Evolutionary conservation across 2,329 filamentous ascomycete species (phyloP).

Genomic region (Bipolaris bicolor): DNA sequence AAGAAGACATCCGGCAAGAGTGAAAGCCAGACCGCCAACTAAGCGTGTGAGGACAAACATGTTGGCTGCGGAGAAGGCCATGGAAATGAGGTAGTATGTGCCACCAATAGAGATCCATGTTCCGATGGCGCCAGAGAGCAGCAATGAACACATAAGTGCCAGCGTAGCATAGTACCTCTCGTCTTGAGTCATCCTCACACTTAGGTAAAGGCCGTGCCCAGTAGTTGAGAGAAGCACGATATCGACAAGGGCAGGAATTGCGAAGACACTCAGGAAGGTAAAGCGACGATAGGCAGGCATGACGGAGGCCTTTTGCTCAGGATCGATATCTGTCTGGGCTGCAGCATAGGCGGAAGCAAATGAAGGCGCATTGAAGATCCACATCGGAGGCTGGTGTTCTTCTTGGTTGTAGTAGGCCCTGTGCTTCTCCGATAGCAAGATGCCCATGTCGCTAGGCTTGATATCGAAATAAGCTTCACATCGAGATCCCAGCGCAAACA

Average conservation of each 20-base stretch:
- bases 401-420: constrained; percentile 50
- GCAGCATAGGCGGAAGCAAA: constrained; percentile 60
- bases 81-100: constrained; percentile 65
- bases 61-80: constrained; percentile 62
- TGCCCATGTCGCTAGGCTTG: constrained; percentile 45
- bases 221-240: constrained; percentile 64
- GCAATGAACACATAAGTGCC: constrained; percentile 64
- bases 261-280: constrained; percentile 66
- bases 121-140: constrained; percentile 66
- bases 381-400: constrained; percentile 57
- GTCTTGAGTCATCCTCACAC: constrained; percentile 59
- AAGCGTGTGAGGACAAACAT: constrained; percentile 62
- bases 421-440: constrained; percentile 47
- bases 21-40: constrained; percentile 59
- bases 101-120: constrained; percentile 69
- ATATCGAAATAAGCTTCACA: constrained; percentile 69
- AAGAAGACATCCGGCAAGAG: constrained; percentile 59
- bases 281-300: constrained; percentile 59
- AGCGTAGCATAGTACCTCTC: constrained; percentile 62
- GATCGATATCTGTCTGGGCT: constrained; percentile 60
- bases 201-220: constrained; percentile 67
- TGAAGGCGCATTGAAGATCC: constrained; percentile 57
- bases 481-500: constrained; percentile 67
- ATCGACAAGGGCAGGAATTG: constrained; percentile 67
- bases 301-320: constrained; percentile 51